phyloP scores from a whole-genome alignment of 1,284 basidiomycete species.

The Ustilago shanxiensis region DNA sequence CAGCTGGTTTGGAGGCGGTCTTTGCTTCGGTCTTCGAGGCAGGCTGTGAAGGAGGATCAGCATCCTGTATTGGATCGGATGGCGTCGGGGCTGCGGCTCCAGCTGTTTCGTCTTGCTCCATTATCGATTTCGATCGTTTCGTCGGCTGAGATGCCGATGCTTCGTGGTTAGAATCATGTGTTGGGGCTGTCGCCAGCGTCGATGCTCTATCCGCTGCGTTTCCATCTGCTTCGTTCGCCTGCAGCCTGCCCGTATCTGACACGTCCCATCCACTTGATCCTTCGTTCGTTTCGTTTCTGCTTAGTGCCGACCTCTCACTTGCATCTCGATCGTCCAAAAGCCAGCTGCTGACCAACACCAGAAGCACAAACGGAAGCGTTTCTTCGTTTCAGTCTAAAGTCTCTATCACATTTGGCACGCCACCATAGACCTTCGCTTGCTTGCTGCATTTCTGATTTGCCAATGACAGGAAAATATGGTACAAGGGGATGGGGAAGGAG shows the following conservation, averaged over 20 bases:
- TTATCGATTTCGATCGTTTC: neutral
- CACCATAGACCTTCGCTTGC: neutral
- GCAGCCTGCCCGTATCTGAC: neutral
- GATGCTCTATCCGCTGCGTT: neutral
- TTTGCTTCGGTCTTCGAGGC: neutral
- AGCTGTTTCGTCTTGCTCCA: neutral
- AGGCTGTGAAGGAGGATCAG: neutral
- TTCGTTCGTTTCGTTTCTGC: constrained; percentile 7
- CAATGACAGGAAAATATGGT: neutral
- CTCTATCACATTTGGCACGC: neutral
- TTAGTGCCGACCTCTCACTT: neutral
- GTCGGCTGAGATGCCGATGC: neutral
- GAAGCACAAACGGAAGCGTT: neutral
- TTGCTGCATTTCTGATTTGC: constrained; percentile 1
- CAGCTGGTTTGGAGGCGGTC: neutral
- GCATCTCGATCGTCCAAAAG: constrained; percentile 33
- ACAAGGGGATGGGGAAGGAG: neutral
- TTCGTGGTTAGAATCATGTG: neutral
- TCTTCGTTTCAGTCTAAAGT: constrained; percentile 21
- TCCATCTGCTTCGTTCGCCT: neutral
- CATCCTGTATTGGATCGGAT: neutral
- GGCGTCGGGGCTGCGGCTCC: neutral
- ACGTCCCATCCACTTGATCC: neutral
- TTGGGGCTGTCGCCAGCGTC: neutral
- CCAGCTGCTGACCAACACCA: constrained; percentile 28